Percentiles rank a stretch among this genome's conserved stretches.
Conservation (phyloP, 495 filamentous ascomycete species). For the Rhizodiscina lignyota region DNA sequence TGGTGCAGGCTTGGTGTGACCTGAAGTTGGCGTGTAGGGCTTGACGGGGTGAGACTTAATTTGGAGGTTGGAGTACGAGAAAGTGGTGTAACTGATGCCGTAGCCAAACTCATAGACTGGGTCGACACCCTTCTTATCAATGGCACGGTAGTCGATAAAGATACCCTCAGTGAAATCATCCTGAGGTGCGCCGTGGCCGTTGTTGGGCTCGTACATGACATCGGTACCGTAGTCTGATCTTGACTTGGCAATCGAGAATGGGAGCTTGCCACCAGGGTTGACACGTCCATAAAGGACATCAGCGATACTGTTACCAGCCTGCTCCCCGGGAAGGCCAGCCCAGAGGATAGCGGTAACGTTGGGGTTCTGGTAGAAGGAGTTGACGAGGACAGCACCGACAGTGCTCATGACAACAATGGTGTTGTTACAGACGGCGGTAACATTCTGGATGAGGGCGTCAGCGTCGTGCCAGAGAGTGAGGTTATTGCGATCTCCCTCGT, state of each 20-base stretch:
- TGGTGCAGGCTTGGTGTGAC: conserved; percentile 49
- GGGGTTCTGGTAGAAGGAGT: conserved; percentile 62
- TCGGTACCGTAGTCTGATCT: conserved; percentile 60
- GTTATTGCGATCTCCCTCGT: conserved; percentile 83
- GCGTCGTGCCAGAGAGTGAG: conserved; percentile 77
- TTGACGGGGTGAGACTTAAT: conserved; percentile 37
- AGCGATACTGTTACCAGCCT: conserved; percentile 77
- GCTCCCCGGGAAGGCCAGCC: conserved; percentile 85
- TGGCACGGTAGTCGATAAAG: conserved; percentile 87
- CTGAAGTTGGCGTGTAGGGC: conserved; percentile 49
- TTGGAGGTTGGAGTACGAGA: conserved; percentile 57
- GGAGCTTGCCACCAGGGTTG: conserved; percentile 71
- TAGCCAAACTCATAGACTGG: conserved; percentile 87
- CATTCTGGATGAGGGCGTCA: conserved; percentile 61
- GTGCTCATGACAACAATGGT: conserved; percentile 88
- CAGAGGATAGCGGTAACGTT: conserved; percentile 91
- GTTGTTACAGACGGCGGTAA: conserved; percentile 66
- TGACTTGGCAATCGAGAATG: conserved; percentile 73
- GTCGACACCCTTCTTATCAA: conserved; percentile 57
- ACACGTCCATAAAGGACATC: conserved; percentile 83
- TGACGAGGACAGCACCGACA: conserved; percentile 60
- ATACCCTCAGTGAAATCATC: conserved; percentile 68
- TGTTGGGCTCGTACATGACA: conserved; percentile 59
- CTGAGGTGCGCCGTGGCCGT: conserved; percentile 55
- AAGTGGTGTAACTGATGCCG: conserved; percentile 80